A percentile compares a stretch with the other conserved stretches of the same genome.
Evolutionary conservation across 768 basidiomycete genomes (phyloP).

Genomic region (Crepidotus variabilis): DNA sequence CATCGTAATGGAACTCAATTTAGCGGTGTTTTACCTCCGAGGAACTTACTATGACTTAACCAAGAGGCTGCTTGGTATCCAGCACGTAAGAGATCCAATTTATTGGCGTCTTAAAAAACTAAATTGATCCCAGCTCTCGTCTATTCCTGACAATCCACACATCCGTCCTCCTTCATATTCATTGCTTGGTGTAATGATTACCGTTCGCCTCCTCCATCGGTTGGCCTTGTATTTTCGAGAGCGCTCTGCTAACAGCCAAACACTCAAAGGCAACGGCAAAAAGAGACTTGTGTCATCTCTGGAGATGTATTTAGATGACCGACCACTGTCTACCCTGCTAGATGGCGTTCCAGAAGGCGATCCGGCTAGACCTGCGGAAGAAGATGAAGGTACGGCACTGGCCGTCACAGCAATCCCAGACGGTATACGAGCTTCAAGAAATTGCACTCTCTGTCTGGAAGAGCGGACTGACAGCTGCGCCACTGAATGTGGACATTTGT

Average conservation of each 20-base stretch:
- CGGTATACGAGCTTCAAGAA: conserved; percentile 52
- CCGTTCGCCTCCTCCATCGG: conserved; percentile 60
- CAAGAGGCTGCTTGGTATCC: conserved; percentile 64
- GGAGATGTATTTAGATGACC: conserved; percentile 54
- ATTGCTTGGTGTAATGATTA: conserved; percentile 73
- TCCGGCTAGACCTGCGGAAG: conserved; percentile 56
- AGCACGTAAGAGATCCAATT: conserved; percentile 46
- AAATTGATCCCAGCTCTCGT: conserved; percentile 55
- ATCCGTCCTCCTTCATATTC: conserved; percentile 81
- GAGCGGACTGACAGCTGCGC: conserved; percentile 78
- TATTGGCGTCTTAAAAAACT: background rate
- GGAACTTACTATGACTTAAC: conserved; percentile 77
- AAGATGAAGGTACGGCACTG: conserved; percentile 66
- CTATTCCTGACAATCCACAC: conserved; percentile 66
- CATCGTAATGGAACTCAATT: conserved; percentile 63
- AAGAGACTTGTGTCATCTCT: conserved; percentile 15
- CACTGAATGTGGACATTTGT: conserved; percentile 87
- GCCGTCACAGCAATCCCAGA: conserved; percentile 54
- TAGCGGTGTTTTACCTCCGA: conserved; percentile 75
- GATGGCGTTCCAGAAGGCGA: conserved; percentile 50
- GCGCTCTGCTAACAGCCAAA: conserved; percentile 11
- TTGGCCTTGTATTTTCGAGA: conserved; percentile 43
- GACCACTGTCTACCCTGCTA: conserved; percentile 55
- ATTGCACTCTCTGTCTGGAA: conserved; percentile 82
- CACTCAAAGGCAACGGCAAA: conserved; percentile 26